These are phyloP conservation scores for Hypoxylon sp. DNA, from an alignment of 2,329 filamentous ascomycete species.

Conservation along the genomic window DNA sequence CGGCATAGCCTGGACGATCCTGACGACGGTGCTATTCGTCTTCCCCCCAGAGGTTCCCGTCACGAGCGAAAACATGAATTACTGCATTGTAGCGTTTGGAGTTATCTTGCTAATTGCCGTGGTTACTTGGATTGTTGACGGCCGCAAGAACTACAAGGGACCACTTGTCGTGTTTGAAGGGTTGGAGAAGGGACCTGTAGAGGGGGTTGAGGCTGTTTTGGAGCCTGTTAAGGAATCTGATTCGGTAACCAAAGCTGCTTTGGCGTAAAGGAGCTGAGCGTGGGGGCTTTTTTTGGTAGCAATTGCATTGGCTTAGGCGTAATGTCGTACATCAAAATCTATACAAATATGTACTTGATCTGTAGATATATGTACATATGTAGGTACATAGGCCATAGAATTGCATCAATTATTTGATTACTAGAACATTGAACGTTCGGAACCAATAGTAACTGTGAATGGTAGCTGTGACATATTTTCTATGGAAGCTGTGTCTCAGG, in stretches of 20 bases:
- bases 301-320: not conserved
- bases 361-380: too few species aligned
- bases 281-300: not conserved
- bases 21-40: slow-evolving; percentile 83
- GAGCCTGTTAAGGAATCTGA: slow-evolving; percentile 17
- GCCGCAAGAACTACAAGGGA: slow-evolving; percentile 63
- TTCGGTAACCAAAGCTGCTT: slow-evolving; percentile 16
- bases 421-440: not conserved
- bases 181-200: slow-evolving; percentile 45
- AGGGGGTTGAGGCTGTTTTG: slow-evolving; percentile 43
- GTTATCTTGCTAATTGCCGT: slow-evolving; percentile 63
- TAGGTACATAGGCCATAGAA: not conserved
- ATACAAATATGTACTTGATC: too few species aligned
- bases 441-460: not conserved
- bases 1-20: slow-evolving; percentile 74
- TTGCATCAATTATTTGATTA: not conserved
- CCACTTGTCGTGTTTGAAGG: slow-evolving; percentile 53
- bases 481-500: not conserved
- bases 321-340: not conserved
- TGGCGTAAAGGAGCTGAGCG: not conserved
- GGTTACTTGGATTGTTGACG: slow-evolving; percentile 64
- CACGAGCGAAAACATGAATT: slow-evolving; percentile 77
- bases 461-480: not conserved
- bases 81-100: slow-evolving; percentile 64
- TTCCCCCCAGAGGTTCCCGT: slow-evolving; percentile 79